Percentiles rank a stretch among this genome's conserved stretches.
Conservation (phyloP, 352 stramenopile species). For the Globisporangium emineosum region DNA sequence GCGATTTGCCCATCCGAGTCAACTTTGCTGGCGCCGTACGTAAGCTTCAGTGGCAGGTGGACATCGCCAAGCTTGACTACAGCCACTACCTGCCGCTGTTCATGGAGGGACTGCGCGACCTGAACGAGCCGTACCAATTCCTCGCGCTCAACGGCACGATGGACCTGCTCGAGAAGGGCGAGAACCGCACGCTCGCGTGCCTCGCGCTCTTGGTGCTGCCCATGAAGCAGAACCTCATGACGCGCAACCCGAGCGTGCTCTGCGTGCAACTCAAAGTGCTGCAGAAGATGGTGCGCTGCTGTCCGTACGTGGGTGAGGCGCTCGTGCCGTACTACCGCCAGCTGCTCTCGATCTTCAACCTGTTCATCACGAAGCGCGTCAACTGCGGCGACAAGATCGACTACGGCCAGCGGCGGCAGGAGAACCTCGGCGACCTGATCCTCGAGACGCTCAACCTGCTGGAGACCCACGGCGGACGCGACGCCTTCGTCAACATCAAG, state of each 20-base stretch:
- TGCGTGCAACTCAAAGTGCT: conserved; percentile 79
- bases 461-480: conserved; percentile 74
- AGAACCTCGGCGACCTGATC: conserved; percentile 89
- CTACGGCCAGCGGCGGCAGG: conserved; percentile 86
- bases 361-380: conserved; percentile 89
- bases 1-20: conserved; percentile 66
- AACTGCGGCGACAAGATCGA: conserved; percentile 94
- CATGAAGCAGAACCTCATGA: conserved; percentile 89
- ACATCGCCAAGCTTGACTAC: conserved; percentile 77
- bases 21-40: conserved; percentile 73
- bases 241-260: conserved; percentile 63
- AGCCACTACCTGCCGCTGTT: conserved; percentile 90
- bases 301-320: conserved; percentile 79
- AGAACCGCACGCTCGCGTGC: conserved; percentile 57
- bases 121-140: conserved; percentile 85
- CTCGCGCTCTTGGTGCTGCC: conserved; percentile 49
- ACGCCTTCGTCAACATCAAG: conserved; percentile 95
- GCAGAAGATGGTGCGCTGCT: conserved; percentile 64
- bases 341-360: conserved; percentile 90
- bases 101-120: conserved; percentile 89
- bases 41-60: conserved; percentile 70
- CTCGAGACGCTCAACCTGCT: conserved; percentile 88
- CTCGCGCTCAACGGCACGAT: conserved; percentile 72
- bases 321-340: conserved; percentile 92
- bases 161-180: conserved; percentile 80